Evolutionary conservation across 2,329 filamentous ascomycete species (phyloP).

Genomic region (Plectosphaerella sp.): DNA sequence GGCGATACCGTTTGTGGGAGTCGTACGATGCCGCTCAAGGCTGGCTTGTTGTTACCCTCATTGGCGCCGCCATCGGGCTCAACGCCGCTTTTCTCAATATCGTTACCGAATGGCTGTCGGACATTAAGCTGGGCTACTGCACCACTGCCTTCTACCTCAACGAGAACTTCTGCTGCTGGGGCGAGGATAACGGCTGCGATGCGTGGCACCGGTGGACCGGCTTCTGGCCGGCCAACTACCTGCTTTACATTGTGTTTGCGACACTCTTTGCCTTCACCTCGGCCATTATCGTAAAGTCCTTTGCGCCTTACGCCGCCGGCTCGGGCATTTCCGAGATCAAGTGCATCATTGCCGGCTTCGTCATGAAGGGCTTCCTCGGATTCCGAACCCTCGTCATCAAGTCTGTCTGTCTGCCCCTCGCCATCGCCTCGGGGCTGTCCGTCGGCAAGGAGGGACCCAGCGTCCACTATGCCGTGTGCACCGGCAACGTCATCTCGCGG

Average conservation of each 20-base stretch:
- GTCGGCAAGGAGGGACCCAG: slow-evolving; percentile 97
- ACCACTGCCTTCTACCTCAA: slow-evolving; percentile 95
- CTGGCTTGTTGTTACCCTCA: slow-evolving; percentile 95
- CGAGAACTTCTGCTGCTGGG: slow-evolving; percentile 97
- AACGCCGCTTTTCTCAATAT: slow-evolving; percentile 95
- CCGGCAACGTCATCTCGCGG: slow-evolving; percentile 90
- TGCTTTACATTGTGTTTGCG: slow-evolving; percentile 85
- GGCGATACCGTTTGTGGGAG: slow-evolving; percentile 76
- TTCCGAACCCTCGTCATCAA: slow-evolving; percentile 92
- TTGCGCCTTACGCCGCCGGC: slow-evolving; percentile 92
- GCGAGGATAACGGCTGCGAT: slow-evolving; percentile 80
- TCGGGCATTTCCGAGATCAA: slow-evolving; percentile 99
- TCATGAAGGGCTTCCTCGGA: slow-evolving; percentile 97
- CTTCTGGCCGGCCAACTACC: slow-evolving; percentile 74
- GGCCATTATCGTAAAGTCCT: slow-evolving; percentile 80
- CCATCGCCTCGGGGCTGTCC: slow-evolving; percentile 89
- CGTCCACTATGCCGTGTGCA: slow-evolving; percentile 98
- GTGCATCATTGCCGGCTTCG: slow-evolving; percentile 96
- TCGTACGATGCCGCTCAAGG: slow-evolving; percentile 95
- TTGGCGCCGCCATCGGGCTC: slow-evolving; percentile 86
- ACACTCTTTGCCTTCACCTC: slow-evolving; percentile 77
- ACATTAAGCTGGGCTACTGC: slow-evolving; percentile 95
- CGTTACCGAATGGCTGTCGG: slow-evolving; percentile 91
- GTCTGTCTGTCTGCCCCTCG: slow-evolving; percentile 81
- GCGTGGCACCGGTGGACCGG: slow-evolving; percentile 90